phyloP scores from a whole-genome alignment of 2,329 filamentous ascomycete genomes.

The Claviceps citrina region DNA sequence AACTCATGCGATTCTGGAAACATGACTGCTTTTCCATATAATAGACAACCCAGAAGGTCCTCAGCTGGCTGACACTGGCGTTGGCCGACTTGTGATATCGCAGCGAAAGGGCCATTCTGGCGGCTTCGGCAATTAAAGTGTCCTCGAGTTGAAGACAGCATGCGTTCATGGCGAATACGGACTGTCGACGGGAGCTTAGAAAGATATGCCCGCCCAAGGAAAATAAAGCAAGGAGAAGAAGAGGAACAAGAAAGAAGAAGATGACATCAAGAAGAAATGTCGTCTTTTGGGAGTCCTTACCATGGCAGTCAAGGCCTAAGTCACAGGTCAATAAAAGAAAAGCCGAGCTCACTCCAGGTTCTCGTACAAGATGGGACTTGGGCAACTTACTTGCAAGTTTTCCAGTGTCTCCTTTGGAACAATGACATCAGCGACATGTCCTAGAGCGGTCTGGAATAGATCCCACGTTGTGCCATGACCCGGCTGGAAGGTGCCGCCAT shows the following conservation, averaged over 20 bases:
- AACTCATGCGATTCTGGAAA: slow-evolving; percentile 17
- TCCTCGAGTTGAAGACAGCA: slow-evolving; percentile 21
- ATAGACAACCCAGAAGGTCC: slow-evolving; percentile 26
- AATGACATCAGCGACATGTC: slow-evolving; percentile 9
- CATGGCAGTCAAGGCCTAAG: slow-evolving; percentile 4
- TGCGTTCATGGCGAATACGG: slow-evolving; percentile 20
- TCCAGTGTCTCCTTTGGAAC: slow-evolving; percentile 1
- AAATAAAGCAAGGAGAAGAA: too few relatives aligned
- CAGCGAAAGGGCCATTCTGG: slow-evolving; percentile 18
- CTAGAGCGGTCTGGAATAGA: slow-evolving; percentile 10
- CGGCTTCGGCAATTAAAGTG: slow-evolving; percentile 18
- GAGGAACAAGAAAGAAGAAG: too few relatives aligned
- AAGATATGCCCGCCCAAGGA: too few relatives aligned
- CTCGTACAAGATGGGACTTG: too few relatives aligned
- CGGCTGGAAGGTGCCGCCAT: slow-evolving; percentile 9
- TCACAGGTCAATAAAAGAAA: background rate
- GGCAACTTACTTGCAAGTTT: slow-evolving; percentile 2
- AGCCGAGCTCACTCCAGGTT: too few relatives aligned
- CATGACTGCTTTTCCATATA: slow-evolving; percentile 21
- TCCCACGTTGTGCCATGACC: slow-evolving; percentile 9
- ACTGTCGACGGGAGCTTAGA: slow-evolving; percentile 9
- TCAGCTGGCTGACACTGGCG: slow-evolving; percentile 7
- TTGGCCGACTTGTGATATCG: slow-evolving; percentile 15
- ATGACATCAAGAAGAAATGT: too few relatives aligned
- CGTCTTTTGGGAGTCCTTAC: background rate